A percentile compares a stretch with the other conserved stretches of the same genome.
Evolutionary conservation across 2,329 filamentous ascomycete species (phyloP).

Genomic region (Aurifilum marmelostoma): DNA sequence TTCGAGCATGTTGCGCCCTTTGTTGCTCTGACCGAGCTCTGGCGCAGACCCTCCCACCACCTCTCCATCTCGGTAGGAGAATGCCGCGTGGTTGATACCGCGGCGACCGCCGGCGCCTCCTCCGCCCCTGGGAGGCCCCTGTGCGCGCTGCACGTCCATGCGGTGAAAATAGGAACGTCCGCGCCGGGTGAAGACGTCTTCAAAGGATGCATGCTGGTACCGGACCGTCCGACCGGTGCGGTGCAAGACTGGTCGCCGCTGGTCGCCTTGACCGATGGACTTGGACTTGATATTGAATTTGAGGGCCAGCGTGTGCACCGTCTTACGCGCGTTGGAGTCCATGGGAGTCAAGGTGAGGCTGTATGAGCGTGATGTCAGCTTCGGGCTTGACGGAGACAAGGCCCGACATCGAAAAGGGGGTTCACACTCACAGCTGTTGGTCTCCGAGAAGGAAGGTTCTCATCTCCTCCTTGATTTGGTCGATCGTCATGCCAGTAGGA

Average conservation of each 20-base stretch:
- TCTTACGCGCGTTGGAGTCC: conserved; percentile 75
- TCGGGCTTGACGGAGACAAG: neutral
- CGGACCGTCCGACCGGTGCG: conserved; percentile 69
- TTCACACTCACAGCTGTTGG: conserved; percentile 61
- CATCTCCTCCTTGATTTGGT: conserved; percentile 74
- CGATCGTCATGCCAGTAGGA: conserved; percentile 68
- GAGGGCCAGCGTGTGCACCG: conserved; percentile 78
- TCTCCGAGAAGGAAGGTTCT: conserved; percentile 68
- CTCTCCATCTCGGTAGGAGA: conserved; percentile 79
- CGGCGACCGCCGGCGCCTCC: conserved; percentile 33
- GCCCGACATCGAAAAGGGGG: too few species aligned
- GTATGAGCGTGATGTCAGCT: conserved; percentile 26
- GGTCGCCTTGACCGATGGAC: conserved; percentile 73
- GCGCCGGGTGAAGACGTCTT: conserved; percentile 50
- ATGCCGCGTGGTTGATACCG: conserved; percentile 44
- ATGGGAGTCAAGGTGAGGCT: conserved; percentile 82
- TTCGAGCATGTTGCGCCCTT: conserved; percentile 83
- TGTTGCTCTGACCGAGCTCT: conserved; percentile 81
- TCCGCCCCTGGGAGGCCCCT: conserved; percentile 22
- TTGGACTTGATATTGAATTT: conserved; percentile 81
- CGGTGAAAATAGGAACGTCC: conserved; percentile 60
- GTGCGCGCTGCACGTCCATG: conserved; percentile 44
- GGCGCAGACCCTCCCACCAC: conserved; percentile 84
- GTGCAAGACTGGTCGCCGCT: conserved; percentile 76
- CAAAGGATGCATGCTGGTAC: conserved; percentile 62